Evolutionary conservation across 2,329 filamentous ascomycete species (phyloP).

Genomic region (Coniochaeta hoffmannii): DNA sequence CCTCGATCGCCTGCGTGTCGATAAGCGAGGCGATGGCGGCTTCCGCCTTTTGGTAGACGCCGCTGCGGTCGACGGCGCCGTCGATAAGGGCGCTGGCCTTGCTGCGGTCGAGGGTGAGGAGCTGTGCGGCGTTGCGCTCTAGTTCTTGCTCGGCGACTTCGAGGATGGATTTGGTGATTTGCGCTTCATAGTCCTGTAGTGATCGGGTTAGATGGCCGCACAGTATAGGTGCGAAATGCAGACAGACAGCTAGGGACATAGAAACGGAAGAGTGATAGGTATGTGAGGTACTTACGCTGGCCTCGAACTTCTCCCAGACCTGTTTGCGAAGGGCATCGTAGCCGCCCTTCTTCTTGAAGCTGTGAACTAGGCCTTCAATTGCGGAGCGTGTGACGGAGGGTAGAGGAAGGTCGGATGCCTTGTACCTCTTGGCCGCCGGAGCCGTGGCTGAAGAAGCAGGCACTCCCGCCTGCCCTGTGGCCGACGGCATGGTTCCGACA

Average conservation of each 20-base stretch:
- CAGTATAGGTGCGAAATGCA: not conserved
- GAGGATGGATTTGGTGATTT: slow-evolving; percentile 59
- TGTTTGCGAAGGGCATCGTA: slow-evolving; percentile 74
- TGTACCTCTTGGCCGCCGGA: slow-evolving; percentile 22
- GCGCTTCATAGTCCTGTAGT: slow-evolving; percentile 58
- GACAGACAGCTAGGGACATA: not conserved
- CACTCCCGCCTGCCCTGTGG: not conserved
- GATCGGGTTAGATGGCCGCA: not conserved
- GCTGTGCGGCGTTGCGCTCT: slow-evolving; percentile 62
- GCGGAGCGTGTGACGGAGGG: slow-evolving; percentile 64
- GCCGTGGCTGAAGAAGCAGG: not conserved
- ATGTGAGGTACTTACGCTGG: slow-evolving; percentile 46
- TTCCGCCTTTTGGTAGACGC: slow-evolving; percentile 67
- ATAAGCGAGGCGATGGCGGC: slow-evolving; percentile 61
- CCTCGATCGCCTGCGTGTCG: slow-evolving; percentile 59
- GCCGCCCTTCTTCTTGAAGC: slow-evolving; percentile 79
- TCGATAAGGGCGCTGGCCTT: slow-evolving; percentile 72
- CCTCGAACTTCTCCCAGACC: slow-evolving; percentile 67
- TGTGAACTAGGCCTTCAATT: slow-evolving; percentile 69
- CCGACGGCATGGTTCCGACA: not conserved
- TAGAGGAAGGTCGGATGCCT: slow-evolving; percentile 68
- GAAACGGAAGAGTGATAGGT: not conserved
- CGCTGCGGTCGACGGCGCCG: slow-evolving; percentile 68
- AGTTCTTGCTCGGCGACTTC: slow-evolving; percentile 67
- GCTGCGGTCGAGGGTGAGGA: slow-evolving; percentile 65